These are phyloP conservation scores for Alternaria panax DNA, from an alignment of 2,329 filamentous ascomycete genomes.

Conservation along the genomic window DNA sequence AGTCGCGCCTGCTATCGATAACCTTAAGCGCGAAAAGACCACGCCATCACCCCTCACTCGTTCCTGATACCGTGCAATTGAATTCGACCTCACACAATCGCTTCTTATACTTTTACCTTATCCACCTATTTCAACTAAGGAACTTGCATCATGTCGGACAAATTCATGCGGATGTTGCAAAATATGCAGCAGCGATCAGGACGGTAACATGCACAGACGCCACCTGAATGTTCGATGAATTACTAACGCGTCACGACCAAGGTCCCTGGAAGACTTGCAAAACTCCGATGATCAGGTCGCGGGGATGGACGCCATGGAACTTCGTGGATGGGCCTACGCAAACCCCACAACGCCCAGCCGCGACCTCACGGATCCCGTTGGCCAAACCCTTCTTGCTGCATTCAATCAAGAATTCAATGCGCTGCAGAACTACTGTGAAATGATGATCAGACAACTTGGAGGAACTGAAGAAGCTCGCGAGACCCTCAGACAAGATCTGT, in stretches of 20 bases:
- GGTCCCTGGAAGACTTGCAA: conserved; percentile 16
- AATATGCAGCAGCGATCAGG: conserved; percentile 22
- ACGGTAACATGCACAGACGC: background rate
- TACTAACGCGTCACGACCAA: background rate
- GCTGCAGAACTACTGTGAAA: conserved; percentile 9
- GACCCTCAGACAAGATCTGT: conserved; percentile 17
- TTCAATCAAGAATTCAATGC: conserved; percentile 5
- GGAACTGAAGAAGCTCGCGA: conserved; percentile 11
- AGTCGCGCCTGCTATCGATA: conserved; percentile 9
- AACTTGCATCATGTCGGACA: conserved; percentile 17
- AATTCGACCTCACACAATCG: background rate
- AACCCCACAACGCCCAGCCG: conserved; percentile 17
- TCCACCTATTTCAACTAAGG: background rate
- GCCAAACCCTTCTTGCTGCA: conserved; percentile 13
- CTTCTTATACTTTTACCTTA: background rate
- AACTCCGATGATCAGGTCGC: conserved; percentile 18
- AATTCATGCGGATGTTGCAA: conserved; percentile 23
- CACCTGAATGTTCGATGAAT: background rate
- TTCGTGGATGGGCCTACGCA: conserved; percentile 19
- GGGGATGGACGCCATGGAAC: conserved; percentile 25
- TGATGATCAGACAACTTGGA: conserved; percentile 8
- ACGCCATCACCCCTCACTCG: conserved; percentile 2
- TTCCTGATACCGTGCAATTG: background rate
- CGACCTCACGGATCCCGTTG: conserved; percentile 21
- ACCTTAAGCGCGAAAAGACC: background rate